Conservation (phyloP, 2,329 filamentous ascomycete genomes). For the Harringtonia lauricola region DNA sequence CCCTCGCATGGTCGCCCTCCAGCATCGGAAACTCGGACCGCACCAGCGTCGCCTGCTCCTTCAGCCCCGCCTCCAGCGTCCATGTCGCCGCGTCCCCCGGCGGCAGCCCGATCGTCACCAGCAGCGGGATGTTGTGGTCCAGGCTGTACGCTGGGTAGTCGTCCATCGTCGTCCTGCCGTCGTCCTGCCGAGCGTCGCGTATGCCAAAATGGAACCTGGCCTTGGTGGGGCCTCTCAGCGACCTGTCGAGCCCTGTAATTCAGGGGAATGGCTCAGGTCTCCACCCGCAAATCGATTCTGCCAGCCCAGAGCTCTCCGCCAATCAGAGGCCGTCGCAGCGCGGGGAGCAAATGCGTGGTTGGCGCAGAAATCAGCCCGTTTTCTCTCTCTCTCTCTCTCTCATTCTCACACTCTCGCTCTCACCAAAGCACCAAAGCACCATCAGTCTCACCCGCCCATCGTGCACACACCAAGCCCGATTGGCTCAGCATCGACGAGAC, state of each 20-base stretch:
- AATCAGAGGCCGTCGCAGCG: slow-evolving; percentile 5
- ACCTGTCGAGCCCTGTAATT: no score
- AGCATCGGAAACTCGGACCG: slow-evolving; percentile 61
- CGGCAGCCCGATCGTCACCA: slow-evolving; percentile 69
- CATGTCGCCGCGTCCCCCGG: slow-evolving; percentile 23
- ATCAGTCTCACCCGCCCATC: neutral
- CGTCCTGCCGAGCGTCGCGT: neutral
- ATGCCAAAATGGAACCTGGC: no score
- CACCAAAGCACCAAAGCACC: no score
- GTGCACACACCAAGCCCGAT: neutral
- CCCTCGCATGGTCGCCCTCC: slow-evolving; percentile 51
- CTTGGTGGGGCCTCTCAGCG: no score
- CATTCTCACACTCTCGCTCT: neutral
- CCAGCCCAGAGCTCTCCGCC: neutral
- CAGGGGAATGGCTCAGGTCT: no score
- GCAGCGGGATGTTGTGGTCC: slow-evolving; percentile 74
- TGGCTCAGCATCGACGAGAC: neutral
- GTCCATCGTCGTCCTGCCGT: slow-evolving; percentile 45
- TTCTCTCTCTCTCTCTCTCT: neutral
- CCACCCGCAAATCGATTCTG: no score
- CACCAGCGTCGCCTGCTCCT: slow-evolving; percentile 49
- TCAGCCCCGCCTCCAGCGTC: slow-evolving; percentile 36
- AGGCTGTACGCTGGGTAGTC: slow-evolving; percentile 71
- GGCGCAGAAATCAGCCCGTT: no score
- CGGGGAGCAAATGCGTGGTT: neutral